Conservation (phyloP, 148 eudicot species). For the Beta vulgaris region DNA sequence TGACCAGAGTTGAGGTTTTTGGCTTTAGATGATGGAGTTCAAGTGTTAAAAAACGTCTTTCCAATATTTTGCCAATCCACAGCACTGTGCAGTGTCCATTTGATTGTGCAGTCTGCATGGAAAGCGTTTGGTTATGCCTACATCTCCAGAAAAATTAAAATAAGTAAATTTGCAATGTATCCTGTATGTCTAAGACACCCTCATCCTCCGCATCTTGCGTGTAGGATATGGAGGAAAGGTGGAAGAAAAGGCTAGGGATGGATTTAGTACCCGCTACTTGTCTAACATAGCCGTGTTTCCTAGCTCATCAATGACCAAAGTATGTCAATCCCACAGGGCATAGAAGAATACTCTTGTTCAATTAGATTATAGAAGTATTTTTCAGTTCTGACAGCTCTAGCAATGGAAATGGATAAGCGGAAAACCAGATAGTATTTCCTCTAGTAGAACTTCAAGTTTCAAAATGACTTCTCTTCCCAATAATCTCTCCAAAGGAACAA, state of each 20-base stretch:
- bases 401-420: no score
- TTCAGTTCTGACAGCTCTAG: background rate
- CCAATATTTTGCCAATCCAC: background rate
- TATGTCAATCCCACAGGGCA: background rate
- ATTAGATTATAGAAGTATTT: no score
- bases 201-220: background rate
- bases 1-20: background rate
- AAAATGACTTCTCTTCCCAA: background rate
- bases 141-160: background rate
- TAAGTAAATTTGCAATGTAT: background rate
- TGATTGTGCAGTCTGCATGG: background rate
- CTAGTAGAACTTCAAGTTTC: background rate
- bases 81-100: background rate
- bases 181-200: background rate
- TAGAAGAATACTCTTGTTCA: background rate
- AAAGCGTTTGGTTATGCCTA: background rate
- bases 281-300: no score
- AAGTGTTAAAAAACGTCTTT: background rate
- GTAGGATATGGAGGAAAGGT: background rate
- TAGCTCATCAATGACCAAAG: background rate
- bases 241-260: no score
- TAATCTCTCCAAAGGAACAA: background rate
- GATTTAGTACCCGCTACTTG: no score
- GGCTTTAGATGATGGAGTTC: background rate
- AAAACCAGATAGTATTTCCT: background rate